Percentiles rank a stretch among this genome's conserved stretches.
Conservation (phyloP, 1,139 yeast genomes). For the Saccharomyces hybrid region DNA sequence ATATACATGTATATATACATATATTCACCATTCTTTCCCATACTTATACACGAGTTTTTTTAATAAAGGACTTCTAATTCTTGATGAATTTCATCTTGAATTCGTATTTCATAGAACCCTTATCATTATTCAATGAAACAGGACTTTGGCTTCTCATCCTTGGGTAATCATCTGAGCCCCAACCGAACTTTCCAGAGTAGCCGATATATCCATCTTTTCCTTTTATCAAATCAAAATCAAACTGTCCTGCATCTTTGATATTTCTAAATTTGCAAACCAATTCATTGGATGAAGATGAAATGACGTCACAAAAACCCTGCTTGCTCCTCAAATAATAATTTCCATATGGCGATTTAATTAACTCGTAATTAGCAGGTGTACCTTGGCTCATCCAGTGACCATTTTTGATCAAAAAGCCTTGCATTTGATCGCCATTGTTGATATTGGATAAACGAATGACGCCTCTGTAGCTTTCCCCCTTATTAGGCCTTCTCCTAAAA, state of each 20-base stretch:
- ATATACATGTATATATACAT: too few relatives aligned
- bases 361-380: conserved; percentile 71
- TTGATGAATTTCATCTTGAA: conserved; percentile 38
- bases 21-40: not conserved
- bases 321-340: conserved; percentile 62
- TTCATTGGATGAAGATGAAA: conserved; percentile 27
- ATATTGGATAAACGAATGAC: conserved; percentile 47
- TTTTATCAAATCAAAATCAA: conserved; percentile 41
- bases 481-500: conserved; percentile 13
- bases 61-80: not conserved
- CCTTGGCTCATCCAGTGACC: conserved; percentile 83
- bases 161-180: conserved; percentile 55
- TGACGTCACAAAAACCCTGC: conserved; percentile 64
- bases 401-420: conserved; percentile 67
- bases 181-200: conserved; percentile 55
- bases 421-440: conserved; percentile 30
- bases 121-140: conserved; percentile 41
- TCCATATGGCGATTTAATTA: conserved; percentile 54
- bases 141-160: conserved; percentile 44
- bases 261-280: conserved; percentile 33
- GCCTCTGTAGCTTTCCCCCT: conserved; percentile 34
- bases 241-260: conserved; percentile 44
- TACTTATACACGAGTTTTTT: too few relatives aligned
- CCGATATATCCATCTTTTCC: conserved; percentile 35
- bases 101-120: conserved; percentile 33